phyloP scores from a whole-genome alignment of 2,329 filamentous ascomycete genomes.

The Ophiocordyceps camponoti-saundersi region DNA sequence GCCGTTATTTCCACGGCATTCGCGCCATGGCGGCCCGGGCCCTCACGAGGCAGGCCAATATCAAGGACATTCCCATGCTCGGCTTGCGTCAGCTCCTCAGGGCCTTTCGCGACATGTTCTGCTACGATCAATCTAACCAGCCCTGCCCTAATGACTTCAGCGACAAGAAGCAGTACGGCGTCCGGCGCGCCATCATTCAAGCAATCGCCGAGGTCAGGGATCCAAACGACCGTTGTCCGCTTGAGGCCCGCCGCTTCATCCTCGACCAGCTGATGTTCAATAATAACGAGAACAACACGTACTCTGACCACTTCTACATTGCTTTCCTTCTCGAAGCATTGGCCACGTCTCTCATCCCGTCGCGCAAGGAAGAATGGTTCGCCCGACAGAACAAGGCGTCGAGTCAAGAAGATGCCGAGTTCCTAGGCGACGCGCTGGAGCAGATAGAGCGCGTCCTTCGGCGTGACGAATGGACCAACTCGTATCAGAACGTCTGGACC shows the following conservation, averaged over 20 bases:
- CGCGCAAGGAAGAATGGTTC: slow-evolving; percentile 26
- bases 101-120: slow-evolving; percentile 78
- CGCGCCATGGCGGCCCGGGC: slow-evolving; percentile 69
- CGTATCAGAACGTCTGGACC: slow-evolving; percentile 52
- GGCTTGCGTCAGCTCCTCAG: slow-evolving; percentile 73
- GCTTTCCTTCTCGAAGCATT: slow-evolving; percentile 55
- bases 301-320: slow-evolving; percentile 81
- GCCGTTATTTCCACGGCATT: slow-evolving; percentile 85
- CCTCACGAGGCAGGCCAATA: slow-evolving; percentile 57
- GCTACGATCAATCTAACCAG: slow-evolving; percentile 59
- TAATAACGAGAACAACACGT: slow-evolving; percentile 80
- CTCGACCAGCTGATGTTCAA: slow-evolving; percentile 85
- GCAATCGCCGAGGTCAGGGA: slow-evolving; percentile 69
- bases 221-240: slow-evolving; percentile 55
- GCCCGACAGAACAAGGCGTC: slow-evolving; percentile 26
- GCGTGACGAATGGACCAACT: slow-evolving; percentile 52
- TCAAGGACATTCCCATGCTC: slow-evolving; percentile 50
- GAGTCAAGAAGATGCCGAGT: slow-evolving; percentile 27
- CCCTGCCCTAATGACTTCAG: slow-evolving; percentile 82
- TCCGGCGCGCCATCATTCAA: slow-evolving; percentile 69
- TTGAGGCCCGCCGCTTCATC: slow-evolving; percentile 66
- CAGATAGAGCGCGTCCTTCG: slow-evolving; percentile 51
- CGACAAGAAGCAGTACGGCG: slow-evolving; percentile 68
- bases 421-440: slow-evolving; percentile 35
- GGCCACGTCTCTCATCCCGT: slow-evolving; percentile 38